Evolutionary conservation across 805 yeast species (phyloP), one percentile per base, ranked within the genome.

Genomic region (Myxozyma lipomycoides): DNA sequence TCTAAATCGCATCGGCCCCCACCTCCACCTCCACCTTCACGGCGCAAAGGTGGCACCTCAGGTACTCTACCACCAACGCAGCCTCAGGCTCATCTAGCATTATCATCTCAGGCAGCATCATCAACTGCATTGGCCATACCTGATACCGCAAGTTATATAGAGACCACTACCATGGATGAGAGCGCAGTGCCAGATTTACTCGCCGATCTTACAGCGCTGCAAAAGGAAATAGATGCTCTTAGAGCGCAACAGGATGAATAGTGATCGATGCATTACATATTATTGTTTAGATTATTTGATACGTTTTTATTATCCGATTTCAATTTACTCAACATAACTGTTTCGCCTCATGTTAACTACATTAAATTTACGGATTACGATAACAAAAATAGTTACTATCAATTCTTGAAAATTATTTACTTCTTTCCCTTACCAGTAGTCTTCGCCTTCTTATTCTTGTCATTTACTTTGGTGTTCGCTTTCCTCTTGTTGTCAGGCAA

Each of bases 401-500:
- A n/a, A n/a, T n/a, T n/a, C n/a, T n/a, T n/a, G n/a, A n/a, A n/a
- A 7, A 21, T 9, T 38, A 4, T 4, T 28, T 25, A 46, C 44
- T 43, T 48, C 42, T 51, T 28, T 12, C 32, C 32, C 12, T 35
- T 45, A 30, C 40, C 45, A 21, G 48, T 35, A 35, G 25, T 21
- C 49, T 59, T 61, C 26, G 45, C 43, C 39, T 43, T 58, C 49
- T 55, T 61, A 19, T 43, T 40, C 39, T 48, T 55, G 25, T 17
- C 59, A 0, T 32, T 49, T 18, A 44, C 39, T 15, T 48, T 45
- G 19, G 67, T 65, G 52, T 69, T 69, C 17, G 55, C 65, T 45
- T 69, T 68, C 21, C 65, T 62, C 2, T 60, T 61, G 49, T 71
- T 62, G 64, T 69, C 69, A 47, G 68, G 61, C 25, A 43, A 17